A percentile compares a stretch with the other conserved stretches of the same genome.
phyloP scores from a whole-genome alignment of 2,329 filamentous ascomycete species.

The Acrocalymma vagum region DNA sequence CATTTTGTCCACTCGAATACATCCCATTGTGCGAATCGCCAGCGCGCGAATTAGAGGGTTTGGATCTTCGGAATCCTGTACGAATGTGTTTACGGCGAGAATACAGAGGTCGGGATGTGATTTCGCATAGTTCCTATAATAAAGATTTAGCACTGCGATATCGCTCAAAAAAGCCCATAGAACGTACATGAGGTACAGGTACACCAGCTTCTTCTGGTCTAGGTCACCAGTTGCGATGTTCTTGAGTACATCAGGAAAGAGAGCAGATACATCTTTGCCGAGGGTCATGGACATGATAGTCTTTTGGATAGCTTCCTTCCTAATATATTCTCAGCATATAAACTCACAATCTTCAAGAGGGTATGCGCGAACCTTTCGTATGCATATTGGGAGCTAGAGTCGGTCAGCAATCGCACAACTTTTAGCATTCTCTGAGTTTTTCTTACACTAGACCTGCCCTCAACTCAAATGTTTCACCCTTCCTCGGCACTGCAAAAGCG shows the following conservation, averaged over 20 bases:
- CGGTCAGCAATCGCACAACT: constrained; percentile 36
- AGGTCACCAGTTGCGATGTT: constrained; percentile 95
- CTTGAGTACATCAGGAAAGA: constrained; percentile 98
- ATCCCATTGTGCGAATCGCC: constrained; percentile 97
- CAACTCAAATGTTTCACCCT: constrained; percentile 98
- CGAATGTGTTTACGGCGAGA: constrained; percentile 97
- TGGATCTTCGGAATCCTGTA: constrained; percentile 98
- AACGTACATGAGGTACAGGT: constrained; percentile 90
- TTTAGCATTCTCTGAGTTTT: constrained; percentile 7
- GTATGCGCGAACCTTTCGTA: constrained; percentile 75
- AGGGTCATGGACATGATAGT: constrained; percentile 99
- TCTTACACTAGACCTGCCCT: constrained; percentile 82
- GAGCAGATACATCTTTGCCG: constrained; percentile 95
- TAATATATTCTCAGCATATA: constrained; percentile 49
- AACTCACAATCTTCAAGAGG: not conserved
- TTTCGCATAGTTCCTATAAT: constrained; percentile 93
- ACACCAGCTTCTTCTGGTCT: constrained; percentile 99
- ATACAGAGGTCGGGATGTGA: constrained; percentile 98
- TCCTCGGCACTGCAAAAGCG: constrained; percentile 90
- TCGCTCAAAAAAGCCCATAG: not conserved
- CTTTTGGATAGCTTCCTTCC: constrained; percentile 98
- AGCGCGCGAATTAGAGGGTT: constrained; percentile 95
- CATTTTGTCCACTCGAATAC: constrained; percentile 98
- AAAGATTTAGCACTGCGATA: constrained; percentile 12
- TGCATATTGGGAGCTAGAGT: constrained; percentile 88